These are phyloP conservation scores for Aspergillus neotritici DNA, from an alignment of 2,329 filamentous ascomycete genomes.

Conservation along the genomic window DNA sequence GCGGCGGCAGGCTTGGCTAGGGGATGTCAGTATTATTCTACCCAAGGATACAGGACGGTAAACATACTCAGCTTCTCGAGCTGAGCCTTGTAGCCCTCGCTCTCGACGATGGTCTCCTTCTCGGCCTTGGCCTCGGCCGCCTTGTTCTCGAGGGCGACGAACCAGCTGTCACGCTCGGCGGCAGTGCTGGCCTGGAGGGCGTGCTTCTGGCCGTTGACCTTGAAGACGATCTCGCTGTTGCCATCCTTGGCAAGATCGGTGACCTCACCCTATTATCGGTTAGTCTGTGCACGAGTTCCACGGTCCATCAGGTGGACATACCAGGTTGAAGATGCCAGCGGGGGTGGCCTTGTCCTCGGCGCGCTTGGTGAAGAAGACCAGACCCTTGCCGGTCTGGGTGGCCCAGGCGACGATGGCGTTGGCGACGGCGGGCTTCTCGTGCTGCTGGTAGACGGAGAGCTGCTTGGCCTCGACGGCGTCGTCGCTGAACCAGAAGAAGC, in stretches of 20 bases:
- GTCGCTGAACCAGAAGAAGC: slow-evolving; percentile 80
- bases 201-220: slow-evolving; percentile 83
- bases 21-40: slow-evolving; percentile 15
- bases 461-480: slow-evolving; percentile 69
- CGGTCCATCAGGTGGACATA: slow-evolving; percentile 43
- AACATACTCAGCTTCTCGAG: slow-evolving; percentile 64
- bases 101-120: slow-evolving; percentile 65
- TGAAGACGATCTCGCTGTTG: slow-evolving; percentile 76
- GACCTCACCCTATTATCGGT: slow-evolving; percentile 53
- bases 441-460: slow-evolving; percentile 71
- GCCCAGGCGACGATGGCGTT: slow-evolving; percentile 85
- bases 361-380: slow-evolving; percentile 86
- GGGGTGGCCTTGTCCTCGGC: slow-evolving; percentile 74
- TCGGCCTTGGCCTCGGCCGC: slow-evolving; percentile 78
- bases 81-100: slow-evolving; percentile 82
- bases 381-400: slow-evolving; percentile 87
- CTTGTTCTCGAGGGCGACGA: slow-evolving; percentile 75
- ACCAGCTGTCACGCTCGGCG: slow-evolving; percentile 87
- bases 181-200: slow-evolving; percentile 73
- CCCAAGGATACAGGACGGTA: neutral
- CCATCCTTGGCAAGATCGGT: slow-evolving; percentile 71
- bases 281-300: slow-evolving; percentile 20
- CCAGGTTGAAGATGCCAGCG: slow-evolving; percentile 76
- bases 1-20: slow-evolving; percentile 31
- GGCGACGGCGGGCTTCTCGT: slow-evolving; percentile 75